Base-by-base conservation (phyloP, 352 stramenopile species). In the Globisporangium cystogenes region DNA sequence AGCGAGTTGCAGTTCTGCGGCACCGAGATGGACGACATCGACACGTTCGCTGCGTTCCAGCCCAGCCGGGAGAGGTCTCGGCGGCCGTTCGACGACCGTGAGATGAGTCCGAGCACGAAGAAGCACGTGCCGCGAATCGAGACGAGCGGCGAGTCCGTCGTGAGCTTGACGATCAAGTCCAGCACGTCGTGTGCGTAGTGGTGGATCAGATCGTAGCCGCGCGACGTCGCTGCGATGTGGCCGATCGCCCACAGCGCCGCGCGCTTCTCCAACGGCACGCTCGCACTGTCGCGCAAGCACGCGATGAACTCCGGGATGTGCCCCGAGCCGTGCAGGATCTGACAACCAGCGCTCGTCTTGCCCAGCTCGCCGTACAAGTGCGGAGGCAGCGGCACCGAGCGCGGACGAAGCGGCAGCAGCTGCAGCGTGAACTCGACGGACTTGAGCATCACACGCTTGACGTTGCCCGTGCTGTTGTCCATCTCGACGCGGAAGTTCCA, bases 401-500 rank as follows among this genome's bases (percentile, higher is more conserved):
- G 79, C 23, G 85, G 82, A 40, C 84, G 81, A 51, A 90, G 60
- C 8, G 85, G 85, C 21, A 95, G 62, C 14, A 95, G 61, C 55
- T 95, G 82, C 2, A 95, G 65, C 14, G 85, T 95, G 56, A 95
- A 95, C 56, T 95, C 85, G 23, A 95, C 83, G 21, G 82, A 93
- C 59, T 95, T 93, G n/a, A 95, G 82, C 65, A 83, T 54, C 26
- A 93, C 47, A 3, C 85, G 80, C 55, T 90, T 93, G 14, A 92
- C 67, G n/a, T 62, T 81, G 10, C 65, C 72, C 6, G 74, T 70
- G 2, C 60, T 66, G 24, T 53, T 70, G 45, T 93, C 85, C 76
- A 89, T 87, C 60, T 95, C 85, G n/a, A 95, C 78, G 21, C 82
- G 81, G 53, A 93, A 95, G 37, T 93, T 95, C 85, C 85, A 95